phyloP scores from a whole-genome alignment of 208 protist species.

The Wallacemonas sp. region DNA sequence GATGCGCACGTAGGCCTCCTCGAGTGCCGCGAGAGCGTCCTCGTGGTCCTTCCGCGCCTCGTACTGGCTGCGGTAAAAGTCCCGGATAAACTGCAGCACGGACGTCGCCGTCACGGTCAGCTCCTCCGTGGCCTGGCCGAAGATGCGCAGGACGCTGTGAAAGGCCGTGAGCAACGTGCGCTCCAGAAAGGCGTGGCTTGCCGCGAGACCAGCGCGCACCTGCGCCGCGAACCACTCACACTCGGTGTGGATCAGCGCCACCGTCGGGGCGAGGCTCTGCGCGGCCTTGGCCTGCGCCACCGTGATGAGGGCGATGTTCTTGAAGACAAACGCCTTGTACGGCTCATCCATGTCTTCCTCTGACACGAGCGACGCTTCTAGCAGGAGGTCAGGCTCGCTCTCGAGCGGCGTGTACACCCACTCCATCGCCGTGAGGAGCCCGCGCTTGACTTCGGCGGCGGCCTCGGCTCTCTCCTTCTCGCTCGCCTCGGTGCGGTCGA shows the following conservation, averaged over 20 bases:
- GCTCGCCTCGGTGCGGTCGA: constrained; percentile 22
- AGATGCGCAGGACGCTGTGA: constrained; percentile 55
- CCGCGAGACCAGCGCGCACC: constrained; percentile 36
- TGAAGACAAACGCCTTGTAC: constrained; percentile 30
- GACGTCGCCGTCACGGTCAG: constrained; percentile 34
- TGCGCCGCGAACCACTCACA: constrained; percentile 63
- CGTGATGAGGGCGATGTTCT: constrained; percentile 26
- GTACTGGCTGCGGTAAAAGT: constrained; percentile 52
- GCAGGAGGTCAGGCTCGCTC: constrained; percentile 44
- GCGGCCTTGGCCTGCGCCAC: constrained; percentile 21
- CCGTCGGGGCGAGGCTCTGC: constrained; percentile 20
- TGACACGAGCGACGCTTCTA: constrained; percentile 30
- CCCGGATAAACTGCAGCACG: constrained; percentile 48
- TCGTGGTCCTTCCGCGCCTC: constrained; percentile 67
- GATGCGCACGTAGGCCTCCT: constrained; percentile 43
- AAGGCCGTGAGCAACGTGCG: constrained; percentile 32
- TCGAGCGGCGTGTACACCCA: constrained; percentile 54
- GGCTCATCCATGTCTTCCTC: constrained; percentile 38
- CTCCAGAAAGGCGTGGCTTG: constrained; percentile 51
- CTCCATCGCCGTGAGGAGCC: constrained; percentile 32
- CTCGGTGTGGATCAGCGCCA: constrained; percentile 47
- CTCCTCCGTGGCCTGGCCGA: constrained; percentile 59
- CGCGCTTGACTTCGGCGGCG: constrained; percentile 31
- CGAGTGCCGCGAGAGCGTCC: constrained; percentile 51
- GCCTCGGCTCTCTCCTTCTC: constrained; percentile 33